phyloP scores from a whole-genome alignment of 148 eudicot species.

The Cornus suecica region DNA sequence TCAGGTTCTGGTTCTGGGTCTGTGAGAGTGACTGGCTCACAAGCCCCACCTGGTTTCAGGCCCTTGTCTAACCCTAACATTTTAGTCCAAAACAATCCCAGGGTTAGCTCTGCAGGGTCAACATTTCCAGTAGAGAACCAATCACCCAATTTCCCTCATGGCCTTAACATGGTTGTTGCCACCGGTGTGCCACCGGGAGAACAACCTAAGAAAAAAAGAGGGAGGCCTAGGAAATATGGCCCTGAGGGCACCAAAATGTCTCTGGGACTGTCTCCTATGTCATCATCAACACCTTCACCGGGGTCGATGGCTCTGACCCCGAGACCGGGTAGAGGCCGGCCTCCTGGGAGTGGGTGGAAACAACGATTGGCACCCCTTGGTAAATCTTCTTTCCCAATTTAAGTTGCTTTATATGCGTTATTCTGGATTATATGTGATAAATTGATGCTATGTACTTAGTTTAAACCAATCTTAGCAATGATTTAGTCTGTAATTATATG shows the following conservation, averaged over 20 bases:
- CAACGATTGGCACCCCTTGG: constrained; percentile 84
- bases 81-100: not conserved
- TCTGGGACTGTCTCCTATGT: constrained; percentile 57
- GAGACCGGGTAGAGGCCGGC: constrained; percentile 62
- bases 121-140: constrained; percentile 44
- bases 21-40: constrained; percentile 6
- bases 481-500: not conserved
- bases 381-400: constrained; percentile 21
- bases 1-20: constrained; percentile 13
- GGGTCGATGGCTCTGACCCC: constrained; percentile 35
- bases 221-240: constrained; percentile 90
- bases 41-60: constrained; percentile 14
- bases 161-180: constrained; percentile 35
- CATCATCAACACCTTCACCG: constrained; percentile 34
- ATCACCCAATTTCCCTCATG: constrained; percentile 42
- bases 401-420: not conserved
- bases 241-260: constrained; percentile 80
- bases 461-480: not conserved
- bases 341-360: constrained; percentile 95
- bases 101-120: constrained; percentile 15
- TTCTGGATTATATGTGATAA: not conserved
- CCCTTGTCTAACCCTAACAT: constrained; percentile 18
- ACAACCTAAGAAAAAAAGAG: constrained; percentile 83
- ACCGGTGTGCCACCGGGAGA: constrained; percentile 48
- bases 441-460: not conserved